phyloP scores from a whole-genome alignment of 495 filamentous ascomycete genomes.

The Aspergillus hancockii region DNA sequence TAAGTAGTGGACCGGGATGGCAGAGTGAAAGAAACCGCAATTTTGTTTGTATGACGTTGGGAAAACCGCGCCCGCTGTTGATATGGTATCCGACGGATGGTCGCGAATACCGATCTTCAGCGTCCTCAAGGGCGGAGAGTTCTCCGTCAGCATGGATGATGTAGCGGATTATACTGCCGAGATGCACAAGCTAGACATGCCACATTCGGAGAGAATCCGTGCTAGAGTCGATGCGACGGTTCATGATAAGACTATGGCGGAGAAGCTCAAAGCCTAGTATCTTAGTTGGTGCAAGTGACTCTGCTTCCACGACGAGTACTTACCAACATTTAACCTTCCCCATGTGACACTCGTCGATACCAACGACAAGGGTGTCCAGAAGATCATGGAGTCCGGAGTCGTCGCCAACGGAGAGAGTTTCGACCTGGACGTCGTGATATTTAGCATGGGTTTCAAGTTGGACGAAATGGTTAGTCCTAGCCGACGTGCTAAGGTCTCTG shows the following conservation, averaged over 20 bases:
- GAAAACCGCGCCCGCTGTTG: neutral
- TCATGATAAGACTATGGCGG: slow-evolving; percentile 17
- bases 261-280: slow-evolving; percentile 29
- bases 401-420: slow-evolving; percentile 28
- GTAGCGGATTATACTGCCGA: neutral
- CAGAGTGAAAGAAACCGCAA: slow-evolving; percentile 41
- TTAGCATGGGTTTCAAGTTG: slow-evolving; percentile 38
- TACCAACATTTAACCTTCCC: slow-evolving; percentile 27
- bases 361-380: slow-evolving; percentile 23
- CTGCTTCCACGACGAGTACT: slow-evolving; percentile 32
- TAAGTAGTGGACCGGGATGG: slow-evolving; percentile 43
- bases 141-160: neutral
- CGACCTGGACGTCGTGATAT: slow-evolving; percentile 41
- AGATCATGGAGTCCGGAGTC: slow-evolving; percentile 25
- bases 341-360: slow-evolving; percentile 38
- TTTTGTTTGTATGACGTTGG: slow-evolving; percentile 13
- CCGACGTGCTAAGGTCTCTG: neutral
- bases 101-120: slow-evolving; percentile 11
- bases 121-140: neutral
- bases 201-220: slow-evolving; percentile 19
- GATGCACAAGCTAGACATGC: slow-evolving; percentile 15
- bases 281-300: slow-evolving; percentile 33
- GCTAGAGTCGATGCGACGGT: slow-evolving; percentile 35
- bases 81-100: slow-evolving; percentile 22
- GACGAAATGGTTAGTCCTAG: slow-evolving; percentile 29